phyloP scores from a whole-genome alignment of 1,284 basidiomycete genomes.

The Cryptococcus amylolentus region DNA sequence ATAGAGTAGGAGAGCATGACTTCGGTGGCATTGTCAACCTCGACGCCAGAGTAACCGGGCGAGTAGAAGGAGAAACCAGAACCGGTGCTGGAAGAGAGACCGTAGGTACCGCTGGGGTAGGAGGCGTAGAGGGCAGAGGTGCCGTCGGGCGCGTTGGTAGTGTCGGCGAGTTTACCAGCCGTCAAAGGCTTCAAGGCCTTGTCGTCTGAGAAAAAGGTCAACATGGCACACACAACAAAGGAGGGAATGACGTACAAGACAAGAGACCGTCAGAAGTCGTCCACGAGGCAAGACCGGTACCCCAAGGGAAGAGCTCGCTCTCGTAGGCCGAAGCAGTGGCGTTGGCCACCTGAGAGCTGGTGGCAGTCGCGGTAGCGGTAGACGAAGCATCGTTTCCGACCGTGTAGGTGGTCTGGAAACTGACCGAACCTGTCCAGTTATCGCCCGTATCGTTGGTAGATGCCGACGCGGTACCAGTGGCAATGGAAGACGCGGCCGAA shows the following conservation, averaged over 20 bases:
- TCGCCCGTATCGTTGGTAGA: not conserved
- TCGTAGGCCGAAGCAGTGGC: constrained; percentile 3
- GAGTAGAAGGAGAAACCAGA: constrained; percentile 44
- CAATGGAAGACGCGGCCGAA: not conserved
- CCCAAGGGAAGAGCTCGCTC: constrained; percentile 18
- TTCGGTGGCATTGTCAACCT: constrained; percentile 34
- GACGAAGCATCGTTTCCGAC: not conserved
- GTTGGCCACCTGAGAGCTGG: not conserved
- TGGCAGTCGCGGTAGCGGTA: not conserved
- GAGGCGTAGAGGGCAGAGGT: constrained; percentile 28
- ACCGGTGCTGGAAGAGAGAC: constrained; percentile 12
- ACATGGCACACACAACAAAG: not conserved
- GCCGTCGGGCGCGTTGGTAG: constrained; percentile 39
- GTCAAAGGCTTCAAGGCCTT: constrained; percentile 36
- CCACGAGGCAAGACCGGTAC: constrained; percentile 13
- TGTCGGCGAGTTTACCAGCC: constrained; percentile 31
- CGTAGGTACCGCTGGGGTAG: constrained; percentile 37
- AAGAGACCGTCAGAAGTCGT: constrained; percentile 10
- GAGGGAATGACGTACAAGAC: constrained; percentile 5
- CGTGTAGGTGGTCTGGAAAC: not conserved
- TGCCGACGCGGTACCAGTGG: not conserved
- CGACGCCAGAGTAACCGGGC: constrained; percentile 26
- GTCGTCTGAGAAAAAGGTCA: constrained; percentile 16
- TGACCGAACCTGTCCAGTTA: not conserved
- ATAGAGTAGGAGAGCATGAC: constrained; percentile 46